phyloP scores from a whole-genome alignment of 352 stramenopile genomes.

The Phytophthora brassicae region DNA sequence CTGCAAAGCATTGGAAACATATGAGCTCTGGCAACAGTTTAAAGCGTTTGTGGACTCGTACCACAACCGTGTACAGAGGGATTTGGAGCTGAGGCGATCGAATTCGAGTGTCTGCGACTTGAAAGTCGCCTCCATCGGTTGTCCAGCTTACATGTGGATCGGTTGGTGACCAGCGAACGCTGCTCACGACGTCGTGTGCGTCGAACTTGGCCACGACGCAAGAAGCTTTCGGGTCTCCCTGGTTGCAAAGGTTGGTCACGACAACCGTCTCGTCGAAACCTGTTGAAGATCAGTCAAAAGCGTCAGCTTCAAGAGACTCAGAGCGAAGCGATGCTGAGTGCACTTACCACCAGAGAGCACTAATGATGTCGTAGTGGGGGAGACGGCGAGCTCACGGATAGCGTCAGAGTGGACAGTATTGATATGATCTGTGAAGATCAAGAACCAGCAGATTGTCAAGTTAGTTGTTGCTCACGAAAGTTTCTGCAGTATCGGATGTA shows the following conservation, averaged over 20 bases:
- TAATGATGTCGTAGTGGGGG: constrained; percentile 4
- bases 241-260: constrained; percentile 57
- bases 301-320: not conserved
- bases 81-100: constrained; percentile 42
- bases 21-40: not conserved
- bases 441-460: not conserved
- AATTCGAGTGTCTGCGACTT: constrained; percentile 55
- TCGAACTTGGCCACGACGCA: constrained; percentile 62
- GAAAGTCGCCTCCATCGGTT: constrained; percentile 77
- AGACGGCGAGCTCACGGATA: constrained; percentile 74
- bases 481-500: constrained; percentile 6
- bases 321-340: not conserved
- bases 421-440: constrained; percentile 42
- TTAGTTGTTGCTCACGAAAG: not conserved
- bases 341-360: constrained; percentile 28
- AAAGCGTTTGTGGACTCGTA: constrained; percentile 3
- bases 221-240: constrained; percentile 37
- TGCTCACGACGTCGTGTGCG: constrained; percentile 79
- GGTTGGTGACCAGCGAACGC: constrained; percentile 62
- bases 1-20: constrained; percentile 14
- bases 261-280: constrained; percentile 83
- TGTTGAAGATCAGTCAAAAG: constrained; percentile 13
- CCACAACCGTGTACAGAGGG: constrained; percentile 35
- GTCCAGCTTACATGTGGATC: constrained; percentile 73
- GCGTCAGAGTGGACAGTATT: constrained; percentile 62